These are phyloP conservation scores for Biancaea sappan DNA, from an alignment of 306 rosid species.

Conservation along the genomic window DNA sequence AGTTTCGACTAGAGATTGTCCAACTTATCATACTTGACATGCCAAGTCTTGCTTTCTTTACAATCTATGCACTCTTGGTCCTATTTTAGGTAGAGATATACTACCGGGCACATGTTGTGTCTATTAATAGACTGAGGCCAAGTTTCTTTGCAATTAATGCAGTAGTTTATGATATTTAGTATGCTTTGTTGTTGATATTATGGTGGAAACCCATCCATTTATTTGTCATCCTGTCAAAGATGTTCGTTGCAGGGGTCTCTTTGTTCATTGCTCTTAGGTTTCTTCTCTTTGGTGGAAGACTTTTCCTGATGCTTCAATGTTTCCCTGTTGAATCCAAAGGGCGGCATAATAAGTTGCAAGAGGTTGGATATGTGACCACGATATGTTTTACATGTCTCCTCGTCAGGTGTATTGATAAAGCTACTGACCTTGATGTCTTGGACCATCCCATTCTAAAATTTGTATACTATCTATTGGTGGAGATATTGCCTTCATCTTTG, in stretches of 20 bases:
- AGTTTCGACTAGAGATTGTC: too few relatives aligned
- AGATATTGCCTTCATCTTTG: too few relatives aligned
- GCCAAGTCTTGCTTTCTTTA: slow-evolving; percentile 97
- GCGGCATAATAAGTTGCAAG: too few relatives aligned
- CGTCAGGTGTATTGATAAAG: too few relatives aligned
- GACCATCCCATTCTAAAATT: too few relatives aligned
- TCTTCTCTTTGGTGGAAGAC: slow-evolving; percentile 99
- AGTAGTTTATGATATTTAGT: slow-evolving; percentile 87
- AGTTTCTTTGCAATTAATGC: slow-evolving; percentile 82
- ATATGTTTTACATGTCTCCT: too few relatives aligned
- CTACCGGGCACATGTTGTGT: slow-evolving; percentile 96
- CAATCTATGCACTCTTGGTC: slow-evolving; percentile 90
- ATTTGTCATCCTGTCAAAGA: slow-evolving; percentile 66
- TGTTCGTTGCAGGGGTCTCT: slow-evolving; percentile 98
- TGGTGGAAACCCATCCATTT: slow-evolving; percentile 87
- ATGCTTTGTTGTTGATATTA: slow-evolving; percentile 77
- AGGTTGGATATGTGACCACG: too few relatives aligned
- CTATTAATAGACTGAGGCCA: slow-evolving; percentile 93
- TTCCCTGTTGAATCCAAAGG: too few relatives aligned
- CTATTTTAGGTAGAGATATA: slow-evolving; percentile 99
- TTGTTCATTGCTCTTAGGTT: slow-evolving; percentile 95
- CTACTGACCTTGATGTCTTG: too few relatives aligned
- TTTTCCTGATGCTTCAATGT: too few relatives aligned
- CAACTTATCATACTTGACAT: slow-evolving; percentile 84
- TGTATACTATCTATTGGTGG: too few relatives aligned